phyloP scores from a whole-genome alignment of 73 alveolate genomes.

The Symbiodinium natans region DNA sequence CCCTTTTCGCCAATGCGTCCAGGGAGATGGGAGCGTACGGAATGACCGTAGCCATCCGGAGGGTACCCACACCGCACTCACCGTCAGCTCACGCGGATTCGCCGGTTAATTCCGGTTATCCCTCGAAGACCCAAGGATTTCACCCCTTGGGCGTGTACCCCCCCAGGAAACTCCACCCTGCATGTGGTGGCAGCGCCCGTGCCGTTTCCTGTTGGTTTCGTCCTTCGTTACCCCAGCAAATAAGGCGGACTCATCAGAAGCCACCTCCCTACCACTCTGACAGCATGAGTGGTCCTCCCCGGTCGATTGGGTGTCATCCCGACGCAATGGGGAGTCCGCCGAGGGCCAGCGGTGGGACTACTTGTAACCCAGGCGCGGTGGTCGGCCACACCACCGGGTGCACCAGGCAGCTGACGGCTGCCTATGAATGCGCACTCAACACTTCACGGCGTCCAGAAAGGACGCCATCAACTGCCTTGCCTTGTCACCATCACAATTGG shows the following conservation, averaged over 20 bases:
- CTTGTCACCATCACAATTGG: neutral
- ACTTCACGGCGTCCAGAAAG: neutral
- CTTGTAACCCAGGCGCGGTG: neutral
- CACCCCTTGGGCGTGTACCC: neutral
- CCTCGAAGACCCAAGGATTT: neutral
- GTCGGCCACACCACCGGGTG: neutral
- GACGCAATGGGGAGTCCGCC: neutral
- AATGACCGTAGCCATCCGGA: neutral
- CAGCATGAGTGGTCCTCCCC: neutral
- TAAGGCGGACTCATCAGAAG: slow-evolving; percentile 9
- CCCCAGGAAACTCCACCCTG: neutral
- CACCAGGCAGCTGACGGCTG: neutral
- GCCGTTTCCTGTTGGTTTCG: neutral
- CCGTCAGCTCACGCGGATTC: neutral
- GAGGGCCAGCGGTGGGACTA: neutral
- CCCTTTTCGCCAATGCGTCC: no score
- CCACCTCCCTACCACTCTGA: neutral
- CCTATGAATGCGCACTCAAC: neutral
- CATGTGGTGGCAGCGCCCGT: neutral
- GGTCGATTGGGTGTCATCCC: neutral
- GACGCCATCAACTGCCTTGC: neutral
- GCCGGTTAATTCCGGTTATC: neutral
- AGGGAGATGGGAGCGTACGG: no score
- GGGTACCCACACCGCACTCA: neutral
- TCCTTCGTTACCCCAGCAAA: neutral